A percentile compares a stretch with the other conserved stretches of the same genome.
These are phyloP conservation scores for Spinellus fusiger DNA, from an alignment of 192 early-diverging fungal species.

Conservation along the genomic window DNA sequence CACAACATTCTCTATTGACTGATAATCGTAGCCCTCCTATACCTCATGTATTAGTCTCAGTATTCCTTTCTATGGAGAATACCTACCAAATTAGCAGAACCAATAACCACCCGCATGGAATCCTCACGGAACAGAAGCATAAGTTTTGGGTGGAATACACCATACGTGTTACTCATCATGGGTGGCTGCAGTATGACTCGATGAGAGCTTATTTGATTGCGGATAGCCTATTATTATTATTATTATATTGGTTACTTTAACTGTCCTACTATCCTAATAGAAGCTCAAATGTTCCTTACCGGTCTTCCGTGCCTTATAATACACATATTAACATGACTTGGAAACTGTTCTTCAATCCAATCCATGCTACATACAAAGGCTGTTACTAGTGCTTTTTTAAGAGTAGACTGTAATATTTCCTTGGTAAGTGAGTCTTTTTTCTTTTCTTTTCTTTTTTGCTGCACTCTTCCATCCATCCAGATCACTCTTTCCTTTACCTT, in stretches of 20 bases:
- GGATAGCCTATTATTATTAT: constrained; percentile 21
- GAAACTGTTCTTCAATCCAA: constrained; percentile 46
- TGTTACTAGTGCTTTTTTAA: constrained; percentile 49
- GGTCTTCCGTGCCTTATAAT: constrained; percentile 36
- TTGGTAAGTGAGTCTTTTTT: background rate
- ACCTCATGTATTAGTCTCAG: background rate
- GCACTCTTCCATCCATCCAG: background rate
- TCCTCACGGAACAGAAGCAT: constrained; percentile 57
- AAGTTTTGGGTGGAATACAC: constrained; percentile 56
- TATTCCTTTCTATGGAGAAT: background rate
- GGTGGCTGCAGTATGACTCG: constrained; percentile 41
- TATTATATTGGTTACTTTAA: background rate
- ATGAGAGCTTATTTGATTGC: constrained; percentile 22
- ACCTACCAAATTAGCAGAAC: constrained; percentile 55
- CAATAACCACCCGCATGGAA: constrained; percentile 51
- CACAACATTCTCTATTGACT: constrained; percentile 52
- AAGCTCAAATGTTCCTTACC: constrained; percentile 6
- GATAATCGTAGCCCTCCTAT: constrained; percentile 48
- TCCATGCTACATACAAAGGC: constrained; percentile 45
- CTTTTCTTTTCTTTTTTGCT: background rate
- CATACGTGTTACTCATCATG: constrained; percentile 34
- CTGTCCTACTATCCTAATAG: background rate
- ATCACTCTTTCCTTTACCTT: constrained; percentile 13
- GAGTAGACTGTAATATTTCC: background rate
- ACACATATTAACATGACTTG: constrained; percentile 31